Conservation (phyloP, 1,139 yeast species). For the Suhomyces guaymorum region DNA sequence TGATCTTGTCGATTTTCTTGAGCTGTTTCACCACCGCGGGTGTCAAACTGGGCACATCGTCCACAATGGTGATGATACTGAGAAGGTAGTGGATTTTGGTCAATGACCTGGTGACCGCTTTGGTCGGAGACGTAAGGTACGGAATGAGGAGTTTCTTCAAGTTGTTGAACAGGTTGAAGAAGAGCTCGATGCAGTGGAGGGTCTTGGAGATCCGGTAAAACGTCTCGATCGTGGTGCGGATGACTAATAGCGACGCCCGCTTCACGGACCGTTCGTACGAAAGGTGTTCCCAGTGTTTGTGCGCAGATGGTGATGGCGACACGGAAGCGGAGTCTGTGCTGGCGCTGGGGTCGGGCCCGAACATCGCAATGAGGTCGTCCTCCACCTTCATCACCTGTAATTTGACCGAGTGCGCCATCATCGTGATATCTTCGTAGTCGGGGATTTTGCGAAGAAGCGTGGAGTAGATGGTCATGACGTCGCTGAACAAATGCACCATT, state of each 20-base stretch:
- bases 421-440: slow-evolving; percentile 44
- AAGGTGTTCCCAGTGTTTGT: slow-evolving; percentile 31
- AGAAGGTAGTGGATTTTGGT: slow-evolving; percentile 28
- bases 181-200: slow-evolving; percentile 34
- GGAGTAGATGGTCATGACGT: slow-evolving; percentile 42
- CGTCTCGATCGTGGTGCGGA: slow-evolving; percentile 24
- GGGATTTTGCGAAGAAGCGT: slow-evolving; percentile 44
- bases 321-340: background rate
- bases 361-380: slow-evolving; percentile 32
- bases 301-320: slow-evolving; percentile 4
- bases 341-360: slow-evolving; percentile 21
- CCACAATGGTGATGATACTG: slow-evolving; percentile 32
- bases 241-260: slow-evolving; percentile 22
- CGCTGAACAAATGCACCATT: slow-evolving; percentile 39
- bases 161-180: slow-evolving; percentile 41
- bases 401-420: slow-evolving; percentile 33
- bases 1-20: slow-evolving; percentile 38
- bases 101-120: slow-evolving; percentile 27
- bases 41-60: slow-evolving; percentile 26
- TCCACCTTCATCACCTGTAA: slow-evolving; percentile 31
- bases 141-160: slow-evolving; percentile 43
- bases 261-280: slow-evolving; percentile 30
- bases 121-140: slow-evolving; percentile 34
- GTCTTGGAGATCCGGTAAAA: slow-evolving; percentile 27
- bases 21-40: slow-evolving; percentile 32